phyloP scores from a whole-genome alignment of 805 yeast genomes.

The Myxozyma monticola region DNA sequence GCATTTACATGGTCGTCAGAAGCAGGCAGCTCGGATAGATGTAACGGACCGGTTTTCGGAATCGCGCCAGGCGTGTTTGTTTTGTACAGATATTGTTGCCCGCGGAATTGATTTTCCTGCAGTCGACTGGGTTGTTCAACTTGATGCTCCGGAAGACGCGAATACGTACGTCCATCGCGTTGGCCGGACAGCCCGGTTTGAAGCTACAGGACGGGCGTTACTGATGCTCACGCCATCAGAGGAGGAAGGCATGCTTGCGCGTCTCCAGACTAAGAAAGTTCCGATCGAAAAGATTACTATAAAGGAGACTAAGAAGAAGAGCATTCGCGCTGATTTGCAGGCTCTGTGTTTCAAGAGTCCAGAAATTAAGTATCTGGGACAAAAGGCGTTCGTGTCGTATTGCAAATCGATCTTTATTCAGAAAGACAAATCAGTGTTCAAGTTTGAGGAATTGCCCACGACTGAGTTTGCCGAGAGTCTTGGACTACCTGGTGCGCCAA shows the following conservation, averaged over 20 bases:
- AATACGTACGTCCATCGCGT: constrained; percentile 98
- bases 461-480: constrained; percentile 84
- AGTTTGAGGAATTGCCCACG: constrained; percentile 70
- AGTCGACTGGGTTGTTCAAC: constrained; percentile 98
- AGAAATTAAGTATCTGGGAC: constrained; percentile 87
- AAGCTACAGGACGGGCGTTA: constrained; percentile 77
- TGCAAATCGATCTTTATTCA: constrained; percentile 81
- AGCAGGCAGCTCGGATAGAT: constrained; percentile 93
- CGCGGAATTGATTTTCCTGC: constrained; percentile 98
- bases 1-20: constrained; percentile 96
- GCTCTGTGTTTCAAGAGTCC: constrained; percentile 90
- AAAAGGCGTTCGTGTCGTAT: constrained; percentile 92
- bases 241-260: constrained; percentile 69
- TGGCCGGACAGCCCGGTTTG: constrained; percentile 97
- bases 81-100: constrained; percentile 99
- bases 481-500: constrained; percentile 96
- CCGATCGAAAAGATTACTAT: constrained; percentile 72
- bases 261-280: constrained; percentile 62
- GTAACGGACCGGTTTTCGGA: constrained; percentile 96
- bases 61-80: constrained; percentile 81
- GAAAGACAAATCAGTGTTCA: constrained; percentile 82
- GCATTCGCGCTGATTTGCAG: constrained; percentile 81
- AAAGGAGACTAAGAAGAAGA: constrained; percentile 66
- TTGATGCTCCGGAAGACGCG: constrained; percentile 99
- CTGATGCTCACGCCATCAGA: constrained; percentile 83